phyloP scores from a whole-genome alignment of 2,329 filamentous ascomycete genomes.

The Pseudopithomyces chartarum region DNA sequence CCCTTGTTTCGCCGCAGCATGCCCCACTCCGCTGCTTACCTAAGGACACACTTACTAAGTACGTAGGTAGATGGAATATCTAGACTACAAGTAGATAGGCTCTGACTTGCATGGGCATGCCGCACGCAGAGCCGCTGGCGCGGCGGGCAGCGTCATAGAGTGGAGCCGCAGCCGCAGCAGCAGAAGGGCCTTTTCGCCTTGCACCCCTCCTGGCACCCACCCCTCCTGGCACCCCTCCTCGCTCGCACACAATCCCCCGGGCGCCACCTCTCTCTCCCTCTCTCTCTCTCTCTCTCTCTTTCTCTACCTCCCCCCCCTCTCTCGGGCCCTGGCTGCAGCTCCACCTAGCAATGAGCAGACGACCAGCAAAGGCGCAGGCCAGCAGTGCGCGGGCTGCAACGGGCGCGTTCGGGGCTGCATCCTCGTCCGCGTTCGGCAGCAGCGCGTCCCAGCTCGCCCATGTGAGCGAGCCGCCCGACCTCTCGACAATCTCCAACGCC shows the following conservation, averaged over 20 bases:
- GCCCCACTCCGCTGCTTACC: no score
- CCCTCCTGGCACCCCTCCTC: no score
- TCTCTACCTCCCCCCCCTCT: not conserved
- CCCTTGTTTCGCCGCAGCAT: no score
- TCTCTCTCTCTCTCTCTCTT: constrained; percentile 6
- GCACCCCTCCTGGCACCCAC: no score
- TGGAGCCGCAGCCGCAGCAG: no score
- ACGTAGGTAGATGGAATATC: no score
- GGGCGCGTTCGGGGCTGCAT: constrained; percentile 46
- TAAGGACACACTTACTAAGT: no score
- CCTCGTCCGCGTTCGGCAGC: constrained; percentile 50
- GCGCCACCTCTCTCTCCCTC: not conserved
- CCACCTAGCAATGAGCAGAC: constrained; percentile 60
- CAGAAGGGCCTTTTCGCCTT: constrained; percentile 15
- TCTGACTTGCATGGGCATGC: constrained; percentile 1
- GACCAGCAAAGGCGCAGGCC: constrained; percentile 64
- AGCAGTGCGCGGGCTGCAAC: constrained; percentile 65
- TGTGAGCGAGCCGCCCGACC: constrained; percentile 81
- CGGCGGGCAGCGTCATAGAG: no score
- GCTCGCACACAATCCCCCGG: no score
- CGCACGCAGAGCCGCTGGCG: no score
- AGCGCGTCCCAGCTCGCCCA: constrained; percentile 76
- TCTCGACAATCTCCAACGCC: constrained; percentile 76
- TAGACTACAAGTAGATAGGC: no score
- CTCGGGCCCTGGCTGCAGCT: constrained; percentile 8